Evolutionary conservation across 2,329 filamentous ascomycete genomes (phyloP).

Genomic region (Aspergillus brunneoviolaceus): DNA sequence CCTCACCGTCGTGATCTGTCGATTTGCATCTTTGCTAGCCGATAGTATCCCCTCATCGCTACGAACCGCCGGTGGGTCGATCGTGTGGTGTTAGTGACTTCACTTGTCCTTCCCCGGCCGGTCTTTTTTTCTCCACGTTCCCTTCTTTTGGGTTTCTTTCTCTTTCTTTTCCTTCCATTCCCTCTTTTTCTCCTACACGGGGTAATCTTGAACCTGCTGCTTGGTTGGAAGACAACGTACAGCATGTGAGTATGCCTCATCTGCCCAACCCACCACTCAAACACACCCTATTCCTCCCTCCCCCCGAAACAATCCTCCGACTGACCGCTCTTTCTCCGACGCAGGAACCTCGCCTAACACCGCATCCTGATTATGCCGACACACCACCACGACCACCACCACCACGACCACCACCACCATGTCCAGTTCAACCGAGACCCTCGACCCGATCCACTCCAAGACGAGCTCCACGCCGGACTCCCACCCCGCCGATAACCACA

Average conservation of each 20-base stretch:
- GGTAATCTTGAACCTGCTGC: not conserved
- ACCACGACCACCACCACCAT: not conserved
- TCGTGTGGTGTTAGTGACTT: not conserved
- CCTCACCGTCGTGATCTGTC: not conserved
- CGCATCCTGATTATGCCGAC: slow-evolving; percentile 2
- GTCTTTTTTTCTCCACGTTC: not conserved
- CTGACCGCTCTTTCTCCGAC: not conserved
- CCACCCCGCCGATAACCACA: not conserved
- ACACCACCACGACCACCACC: not conserved
- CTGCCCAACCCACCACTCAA: too few species aligned
- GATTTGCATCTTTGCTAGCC: not conserved
- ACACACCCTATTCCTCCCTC: too few species aligned
- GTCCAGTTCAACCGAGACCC: slow-evolving; percentile 3
- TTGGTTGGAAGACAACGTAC: not conserved
- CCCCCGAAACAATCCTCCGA: not conserved
- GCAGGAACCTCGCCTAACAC: not conserved
- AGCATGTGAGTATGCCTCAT: not conserved
- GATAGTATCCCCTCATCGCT: not conserved
- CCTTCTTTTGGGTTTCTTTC: not conserved
- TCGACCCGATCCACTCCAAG: not conserved
- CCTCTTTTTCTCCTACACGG: not conserved
- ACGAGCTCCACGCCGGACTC: not conserved
- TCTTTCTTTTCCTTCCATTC: not conserved
- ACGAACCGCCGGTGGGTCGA: not conserved
- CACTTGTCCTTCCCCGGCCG: not conserved